Evolutionary conservation across 345 rosid species (phyloP), one percentile per base, ranked within the genome.

Genomic region (Hibiscus tridactylites): DNA sequence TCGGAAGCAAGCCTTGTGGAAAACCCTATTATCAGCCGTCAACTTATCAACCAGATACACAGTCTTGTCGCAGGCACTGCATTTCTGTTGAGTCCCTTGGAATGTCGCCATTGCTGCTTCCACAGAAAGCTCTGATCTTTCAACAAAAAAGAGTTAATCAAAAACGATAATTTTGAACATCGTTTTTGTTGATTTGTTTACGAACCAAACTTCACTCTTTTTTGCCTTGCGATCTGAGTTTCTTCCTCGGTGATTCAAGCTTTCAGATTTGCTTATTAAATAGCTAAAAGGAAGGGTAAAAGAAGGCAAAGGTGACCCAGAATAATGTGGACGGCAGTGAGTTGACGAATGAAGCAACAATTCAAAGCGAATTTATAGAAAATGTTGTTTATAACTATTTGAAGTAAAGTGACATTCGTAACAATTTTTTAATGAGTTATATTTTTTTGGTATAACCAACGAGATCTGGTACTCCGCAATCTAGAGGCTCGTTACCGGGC

Each of bases 21-120:
- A 88, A 64, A 81, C 61, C 73, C 90, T 77, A 71, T 80, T 85
- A 71, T 86, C 81, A 26, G 86, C 89, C 0, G 83, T 53, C 21
- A 88, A 56, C 75, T 83, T 86, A 37, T 86, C 93, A 6, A 88
- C 93, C 71, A 85, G 77, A 75, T 88, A 88, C 60, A 88, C 88
- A 1, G 90, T 86, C 66, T 79, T 88, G 21, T 82, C 81, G 76
- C 93, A 88, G 15, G 88, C 86, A 72, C 47, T 79, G 74, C 90
- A 86, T 80, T 85, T 88, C 59, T 86, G 86, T 69, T 81, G 86
- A 10, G 85, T 82, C 39, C 86, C 85, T 47, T 77, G 81, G 44
- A 86, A 83, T 0, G 79, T 39, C n/a, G 88, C 83, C 88, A 83
- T 76, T 33, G 24, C 42, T 42, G 28, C 24, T 44, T 65, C 17